A percentile compares a stretch with the other conserved stretches of the same genome.
Conservation (phyloP, 768 basidiomycete genomes). For the Daedaleopsis nitida region DNA sequence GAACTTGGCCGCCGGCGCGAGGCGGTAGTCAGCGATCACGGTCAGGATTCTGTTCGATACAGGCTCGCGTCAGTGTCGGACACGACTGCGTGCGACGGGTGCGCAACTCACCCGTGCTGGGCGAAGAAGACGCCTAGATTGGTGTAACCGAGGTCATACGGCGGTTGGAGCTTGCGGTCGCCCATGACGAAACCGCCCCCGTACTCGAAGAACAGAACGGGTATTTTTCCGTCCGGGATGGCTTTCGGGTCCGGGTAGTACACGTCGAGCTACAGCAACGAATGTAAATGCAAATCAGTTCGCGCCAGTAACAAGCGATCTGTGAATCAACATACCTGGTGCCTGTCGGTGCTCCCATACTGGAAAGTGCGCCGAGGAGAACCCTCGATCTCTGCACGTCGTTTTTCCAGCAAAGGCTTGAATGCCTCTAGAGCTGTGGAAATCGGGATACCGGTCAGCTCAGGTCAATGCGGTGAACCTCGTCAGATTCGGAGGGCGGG, state of each 20-base stretch:
- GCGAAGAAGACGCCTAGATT: slow-evolving; percentile 66
- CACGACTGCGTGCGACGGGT: background rate
- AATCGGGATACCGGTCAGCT: background rate
- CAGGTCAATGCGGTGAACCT: background rate
- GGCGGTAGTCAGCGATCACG: slow-evolving; percentile 70
- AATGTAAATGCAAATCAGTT: background rate
- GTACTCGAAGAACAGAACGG: slow-evolving; percentile 65
- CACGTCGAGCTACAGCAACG: slow-evolving; percentile 55
- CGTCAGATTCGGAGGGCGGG: too few relatives aligned
- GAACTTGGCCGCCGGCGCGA: slow-evolving; percentile 58
- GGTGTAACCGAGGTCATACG: slow-evolving; percentile 54
- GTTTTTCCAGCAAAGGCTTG: slow-evolving; percentile 50
- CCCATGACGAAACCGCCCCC: slow-evolving; percentile 66
- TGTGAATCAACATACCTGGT: slow-evolving; percentile 41
- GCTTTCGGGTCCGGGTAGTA: slow-evolving; percentile 50
- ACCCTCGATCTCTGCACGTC: slow-evolving; percentile 46
- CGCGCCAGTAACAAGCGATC: background rate
- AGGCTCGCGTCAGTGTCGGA: background rate
- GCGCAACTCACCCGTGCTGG: slow-evolving; percentile 39
- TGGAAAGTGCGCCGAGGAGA: slow-evolving; percentile 56
- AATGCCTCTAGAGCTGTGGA: slow-evolving; percentile 49
- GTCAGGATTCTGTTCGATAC: slow-evolving; percentile 43
- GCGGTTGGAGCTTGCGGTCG: slow-evolving; percentile 46
- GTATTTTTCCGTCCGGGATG: slow-evolving; percentile 31
- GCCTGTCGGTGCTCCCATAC: slow-evolving; percentile 54